Base-by-base conservation (phyloP, 495 filamentous ascomycete genomes). In the Physcia stellaris region DNA sequence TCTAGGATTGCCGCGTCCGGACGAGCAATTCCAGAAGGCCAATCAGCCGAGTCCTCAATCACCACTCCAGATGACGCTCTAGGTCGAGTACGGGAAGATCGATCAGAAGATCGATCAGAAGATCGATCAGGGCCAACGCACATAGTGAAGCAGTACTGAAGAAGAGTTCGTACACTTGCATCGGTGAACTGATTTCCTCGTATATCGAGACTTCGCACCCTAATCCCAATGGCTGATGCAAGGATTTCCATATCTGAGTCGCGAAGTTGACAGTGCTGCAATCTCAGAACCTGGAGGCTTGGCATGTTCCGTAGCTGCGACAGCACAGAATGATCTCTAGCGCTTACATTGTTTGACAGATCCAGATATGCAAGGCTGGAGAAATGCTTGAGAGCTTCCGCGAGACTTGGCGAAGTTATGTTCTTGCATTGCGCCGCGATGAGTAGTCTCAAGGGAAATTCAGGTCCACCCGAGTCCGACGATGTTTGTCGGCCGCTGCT, bases 161-260 rank as follows among this genome's bases (percentile, higher is more conserved):
- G 47, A 15, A 79, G 52, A 12, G 60, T 62, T 15, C 65, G 62
- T 11, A 73, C 57, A 38, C 67, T 64, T 49, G 59, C 55, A 38
- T 79, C 73, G 3, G 71, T 74, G 22, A 81, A 61, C 23, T 54
- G 42, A 44, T 81, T 81, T 23, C 73, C 57, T 15, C 73, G 63
- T 24, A 81, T 30, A 50, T 80, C 77, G 18, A 81, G 51, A 46
- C 63, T 72, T 19, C 75, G 59, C 17, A 79, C 64, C 27, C 61
- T 57, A 10, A 52, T 56, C 2, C 63, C 60, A 35, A 80, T 68
- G 2, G 67, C 61, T 44, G 63, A 57, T 10, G 69, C 70, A 19
- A 81, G 47, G 22, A 65, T 56, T 26, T 66, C 63, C 11, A 74
- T 56, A 41, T 77, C 68, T 3, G 53, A 50, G 42, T 79, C 74